phyloP scores from a whole-genome alignment of 495 filamentous ascomycete species.

The Talaromyces thailandensis region DNA sequence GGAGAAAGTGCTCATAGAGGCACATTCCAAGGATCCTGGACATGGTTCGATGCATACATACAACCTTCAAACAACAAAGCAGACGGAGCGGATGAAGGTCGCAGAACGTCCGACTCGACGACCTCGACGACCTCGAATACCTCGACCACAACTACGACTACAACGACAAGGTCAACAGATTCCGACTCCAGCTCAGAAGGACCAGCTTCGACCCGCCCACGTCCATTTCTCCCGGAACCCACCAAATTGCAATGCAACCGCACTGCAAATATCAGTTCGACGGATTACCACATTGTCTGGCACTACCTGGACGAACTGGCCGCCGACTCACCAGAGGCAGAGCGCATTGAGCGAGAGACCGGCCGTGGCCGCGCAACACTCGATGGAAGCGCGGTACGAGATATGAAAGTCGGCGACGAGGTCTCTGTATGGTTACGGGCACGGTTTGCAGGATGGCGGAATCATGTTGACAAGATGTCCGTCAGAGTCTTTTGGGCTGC shows the following conservation, averaged over 20 bases:
- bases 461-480: slow-evolving; percentile 44
- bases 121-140: not conserved
- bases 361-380: slow-evolving; percentile 47
- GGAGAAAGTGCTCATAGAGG: slow-evolving; percentile 20
- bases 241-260: slow-evolving; percentile 48
- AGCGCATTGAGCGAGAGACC: slow-evolving; percentile 20
- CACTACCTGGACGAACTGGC: slow-evolving; percentile 38
- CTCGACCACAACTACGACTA: not conserved
- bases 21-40: slow-evolving; percentile 50
- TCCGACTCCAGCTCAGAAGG: not conserved
- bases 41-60: slow-evolving; percentile 62
- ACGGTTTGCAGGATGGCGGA: slow-evolving; percentile 54
- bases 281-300: slow-evolving; percentile 48
- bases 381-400: slow-evolving; percentile 47
- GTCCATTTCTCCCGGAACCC: slow-evolving; percentile 25
- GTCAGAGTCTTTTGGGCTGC: slow-evolving; percentile 58
- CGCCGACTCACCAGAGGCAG: slow-evolving; percentile 36
- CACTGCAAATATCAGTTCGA: slow-evolving; percentile 18
- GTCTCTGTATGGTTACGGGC: slow-evolving; percentile 57
- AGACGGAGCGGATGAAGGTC: not conserved
- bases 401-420: slow-evolving; percentile 53
- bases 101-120: not conserved
- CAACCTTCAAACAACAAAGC: slow-evolving; percentile 8
- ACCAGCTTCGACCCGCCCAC: slow-evolving; percentile 22
- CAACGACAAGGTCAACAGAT: not conserved